Base-by-base conservation (phyloP, 495 filamentous ascomycete genomes). In the Tuber borchii region DNA sequence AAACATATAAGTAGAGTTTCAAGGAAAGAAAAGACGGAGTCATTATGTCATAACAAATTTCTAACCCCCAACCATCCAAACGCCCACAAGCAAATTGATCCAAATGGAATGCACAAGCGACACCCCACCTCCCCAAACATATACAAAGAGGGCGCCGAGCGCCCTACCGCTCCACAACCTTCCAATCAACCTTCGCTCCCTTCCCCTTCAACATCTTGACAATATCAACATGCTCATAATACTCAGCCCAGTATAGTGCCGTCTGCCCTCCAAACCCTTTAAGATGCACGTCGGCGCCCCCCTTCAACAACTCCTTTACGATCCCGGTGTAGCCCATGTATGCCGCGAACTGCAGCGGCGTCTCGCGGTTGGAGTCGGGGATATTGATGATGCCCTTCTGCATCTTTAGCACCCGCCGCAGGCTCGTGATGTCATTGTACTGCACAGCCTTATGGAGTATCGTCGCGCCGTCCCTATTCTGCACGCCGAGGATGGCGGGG, bases 221-320 rank as follows among this genome's bases (percentile, higher is more conserved):
- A 65, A 65, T 65, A 16, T 31, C 56, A 26, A 31, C 26, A 65
- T 65, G 56, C 56, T 65, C 56, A 10, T 65, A 65, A 31, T 65
- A 65, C 56, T 65, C 56, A 19, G 74, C 74, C 71, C 72, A 40
- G n/a, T 73, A 61, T 0, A 76, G 70, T 14, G 74, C 70, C 31
- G 40, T 71, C n/a, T 70, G 65, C 6, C 26, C 22, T 14, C 40
- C 40, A 39, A 45, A 31, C 20, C 65, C 73, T 7, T 37, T 12
- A 12, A 0, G 12, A 20, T 48, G 20, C 2, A 48, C 46, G 40
- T 39, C 42, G 6, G 65, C 73, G 7, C 73, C 73, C 19, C 39
- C 39, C 26, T 48, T n/a, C 61, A 71, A 71, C 51, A 75, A 56
- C 9, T 65, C 37, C 40, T 44, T 72, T n/a, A 75, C 74, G 37